These are phyloP conservation scores for Tulasnella sp. DNA, from an alignment of 768 basidiomycete genomes.

Conservation along the genomic window DNA sequence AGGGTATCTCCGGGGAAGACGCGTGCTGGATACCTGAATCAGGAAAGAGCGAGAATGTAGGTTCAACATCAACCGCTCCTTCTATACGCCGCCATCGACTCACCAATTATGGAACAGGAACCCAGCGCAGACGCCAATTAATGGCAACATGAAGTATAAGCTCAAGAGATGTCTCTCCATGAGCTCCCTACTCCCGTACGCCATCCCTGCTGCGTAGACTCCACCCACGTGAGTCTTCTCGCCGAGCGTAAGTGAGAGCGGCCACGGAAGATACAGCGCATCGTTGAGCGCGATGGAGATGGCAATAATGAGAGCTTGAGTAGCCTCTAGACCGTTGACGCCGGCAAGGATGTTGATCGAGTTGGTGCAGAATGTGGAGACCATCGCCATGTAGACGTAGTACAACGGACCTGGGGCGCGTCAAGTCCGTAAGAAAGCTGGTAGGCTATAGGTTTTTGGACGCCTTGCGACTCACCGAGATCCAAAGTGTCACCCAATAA, in stretches of 20 bases:
- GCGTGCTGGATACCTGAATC: conserved; percentile 87
- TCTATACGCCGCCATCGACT: conserved; percentile 27
- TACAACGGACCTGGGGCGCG: conserved; percentile 67
- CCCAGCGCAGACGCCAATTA: conserved; percentile 80
- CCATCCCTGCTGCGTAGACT: conserved; percentile 73
- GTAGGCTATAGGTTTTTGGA: neutral
- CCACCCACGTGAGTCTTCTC: conserved; percentile 62
- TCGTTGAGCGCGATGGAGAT: conserved; percentile 87
- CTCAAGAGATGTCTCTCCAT: conserved; percentile 93
- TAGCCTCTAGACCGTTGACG: conserved; percentile 91
- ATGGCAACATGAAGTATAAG: conserved; percentile 91
- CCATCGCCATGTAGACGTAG: conserved; percentile 89
- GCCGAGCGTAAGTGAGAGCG: conserved; percentile 43
- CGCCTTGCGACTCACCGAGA: conserved; percentile 60
- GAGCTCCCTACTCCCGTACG: conserved; percentile 73
- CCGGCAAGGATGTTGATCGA: conserved; percentile 98
- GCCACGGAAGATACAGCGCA: conserved; percentile 86
- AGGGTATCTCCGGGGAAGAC: conserved; percentile 95
- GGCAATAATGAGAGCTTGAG: conserved; percentile 86
- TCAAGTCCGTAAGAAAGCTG: neutral
- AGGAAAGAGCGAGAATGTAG: conserved; percentile 1
- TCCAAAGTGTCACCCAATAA: conserved; percentile 73
- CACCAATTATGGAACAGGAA: conserved; percentile 96
- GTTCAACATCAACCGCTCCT: no score
- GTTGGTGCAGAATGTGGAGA: conserved; percentile 95